phyloP scores from a whole-genome alignment of 192 early-diverging fungal species.

The Coemansia sp. region DNA sequence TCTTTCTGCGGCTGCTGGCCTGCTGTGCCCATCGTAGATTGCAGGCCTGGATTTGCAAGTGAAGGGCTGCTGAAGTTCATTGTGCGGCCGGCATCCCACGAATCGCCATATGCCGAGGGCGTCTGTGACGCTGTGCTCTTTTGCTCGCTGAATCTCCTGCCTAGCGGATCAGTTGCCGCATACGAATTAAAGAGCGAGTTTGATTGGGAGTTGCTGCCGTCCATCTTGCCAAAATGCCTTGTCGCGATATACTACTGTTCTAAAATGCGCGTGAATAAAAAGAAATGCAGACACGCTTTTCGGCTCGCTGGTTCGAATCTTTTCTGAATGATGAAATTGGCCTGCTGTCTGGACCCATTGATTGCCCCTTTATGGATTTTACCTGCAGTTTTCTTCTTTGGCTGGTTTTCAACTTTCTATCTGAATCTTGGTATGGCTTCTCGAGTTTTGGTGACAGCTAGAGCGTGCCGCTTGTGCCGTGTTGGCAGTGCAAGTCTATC shows the following conservation, averaged over 20 bases:
- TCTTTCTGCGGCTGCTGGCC: constrained; percentile 38
- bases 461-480: background rate
- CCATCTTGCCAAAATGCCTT: background rate
- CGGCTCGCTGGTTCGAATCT: background rate
- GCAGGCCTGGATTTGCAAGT: constrained; percentile 15
- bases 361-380: background rate
- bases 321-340: too few species aligned
- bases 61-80: constrained; percentile 25
- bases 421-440: background rate
- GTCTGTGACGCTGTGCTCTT: constrained; percentile 23
- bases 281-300: background rate
- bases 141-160: constrained; percentile 27
- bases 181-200: constrained; percentile 36
- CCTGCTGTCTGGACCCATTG: background rate
- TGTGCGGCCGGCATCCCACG: constrained; percentile 17
- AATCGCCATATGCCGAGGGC: constrained; percentile 11
- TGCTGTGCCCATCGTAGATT: constrained; percentile 3
- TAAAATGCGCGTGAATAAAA: constrained; percentile 5
- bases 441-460: background rate
- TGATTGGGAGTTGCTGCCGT: constrained; percentile 27
- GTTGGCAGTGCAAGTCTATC: background rate
- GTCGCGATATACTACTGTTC: background rate
- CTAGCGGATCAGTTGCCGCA: constrained; percentile 16
- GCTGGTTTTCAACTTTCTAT: constrained; percentile 2
- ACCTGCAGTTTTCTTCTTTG: background rate